Evolutionary conservation across 2,329 filamentous ascomycete species (phyloP).

Genomic region (Sporothrix humicola): DNA sequence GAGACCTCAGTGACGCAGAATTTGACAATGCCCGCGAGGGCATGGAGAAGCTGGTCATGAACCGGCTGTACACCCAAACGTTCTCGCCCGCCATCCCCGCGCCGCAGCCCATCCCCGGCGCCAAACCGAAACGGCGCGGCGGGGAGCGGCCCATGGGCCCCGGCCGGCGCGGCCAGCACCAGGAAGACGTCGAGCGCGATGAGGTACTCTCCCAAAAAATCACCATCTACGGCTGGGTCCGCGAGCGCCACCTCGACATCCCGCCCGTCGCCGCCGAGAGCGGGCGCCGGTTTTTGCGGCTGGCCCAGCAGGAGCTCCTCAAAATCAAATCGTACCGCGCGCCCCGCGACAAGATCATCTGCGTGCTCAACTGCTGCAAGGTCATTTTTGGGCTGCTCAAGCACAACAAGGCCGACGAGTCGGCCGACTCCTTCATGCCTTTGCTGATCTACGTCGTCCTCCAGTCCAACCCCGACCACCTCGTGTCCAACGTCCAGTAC

Average conservation of each 20-base stretch:
- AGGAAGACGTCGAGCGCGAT: conserved; percentile 96
- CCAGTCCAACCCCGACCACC: conserved; percentile 90
- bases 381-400: conserved; percentile 96
- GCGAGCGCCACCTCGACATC: conserved; percentile 92
- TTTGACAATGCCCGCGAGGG: conserved; percentile 98
- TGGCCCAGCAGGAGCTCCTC: conserved; percentile 91
- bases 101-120: conserved; percentile 72
- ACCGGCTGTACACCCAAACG: conserved; percentile 90
- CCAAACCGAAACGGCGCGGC: conserved; percentile 70
- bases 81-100: conserved; percentile 93
- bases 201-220: conserved; percentile 97
- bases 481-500: conserved; percentile 98
- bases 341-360: conserved; percentile 98
- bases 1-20: conserved; percentile 91
- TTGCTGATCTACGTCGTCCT: conserved; percentile 95
- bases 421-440: conserved; percentile 94
- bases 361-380: conserved; percentile 97
- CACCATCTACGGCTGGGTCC: conserved; percentile 93
- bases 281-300: conserved; percentile 81
- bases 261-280: conserved; percentile 80
- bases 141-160: conserved; percentile 73
- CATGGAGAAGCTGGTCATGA: conserved; percentile 99
- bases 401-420: conserved; percentile 91
- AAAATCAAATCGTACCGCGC: conserved; percentile 98
- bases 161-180: conserved; percentile 91